phyloP scores from a whole-genome alignment of 148 eudicot genomes.

The Fagopyrum homotropicum region DNA sequence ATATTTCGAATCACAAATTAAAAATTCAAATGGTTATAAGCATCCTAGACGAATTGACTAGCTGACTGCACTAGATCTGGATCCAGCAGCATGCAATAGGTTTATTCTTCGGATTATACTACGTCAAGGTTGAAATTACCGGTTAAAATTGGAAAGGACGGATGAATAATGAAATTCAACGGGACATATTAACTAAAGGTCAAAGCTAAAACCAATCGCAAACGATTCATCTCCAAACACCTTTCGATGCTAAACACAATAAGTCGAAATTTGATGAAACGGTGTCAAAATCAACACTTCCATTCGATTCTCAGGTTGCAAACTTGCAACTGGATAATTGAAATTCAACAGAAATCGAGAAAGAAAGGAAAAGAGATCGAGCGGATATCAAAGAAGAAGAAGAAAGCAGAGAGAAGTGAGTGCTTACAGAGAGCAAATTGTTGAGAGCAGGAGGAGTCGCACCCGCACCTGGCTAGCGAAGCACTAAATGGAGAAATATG shows the following conservation, averaged over 20 bases:
- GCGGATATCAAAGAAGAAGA: not conserved
- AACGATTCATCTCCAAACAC: not conserved
- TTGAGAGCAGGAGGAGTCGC: not conserved
- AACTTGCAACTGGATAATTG: not conserved
- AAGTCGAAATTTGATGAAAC: not conserved
- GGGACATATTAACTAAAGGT: not conserved
- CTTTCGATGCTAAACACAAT: not conserved
- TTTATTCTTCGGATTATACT: not conserved
- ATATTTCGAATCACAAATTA: not conserved
- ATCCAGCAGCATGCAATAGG: not conserved
- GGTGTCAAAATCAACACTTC: not conserved
- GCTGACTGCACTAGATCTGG: not conserved
- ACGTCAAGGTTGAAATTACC: not conserved
- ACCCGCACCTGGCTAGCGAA: not conserved
- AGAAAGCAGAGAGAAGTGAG: not conserved
- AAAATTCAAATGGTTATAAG: not conserved
- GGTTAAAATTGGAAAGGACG: not conserved
- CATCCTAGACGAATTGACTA: not conserved
- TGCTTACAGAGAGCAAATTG: constrained; percentile 1
- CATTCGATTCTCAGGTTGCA: not conserved
- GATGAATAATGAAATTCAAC: not conserved
- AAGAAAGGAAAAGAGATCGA: not conserved
- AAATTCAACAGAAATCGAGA: not conserved
- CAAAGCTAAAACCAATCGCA: not conserved
- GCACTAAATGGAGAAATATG: not conserved